Evolutionary conservation across 1,139 yeast species (phyloP).

Genomic region (Suhomyces panamericanus): DNA sequence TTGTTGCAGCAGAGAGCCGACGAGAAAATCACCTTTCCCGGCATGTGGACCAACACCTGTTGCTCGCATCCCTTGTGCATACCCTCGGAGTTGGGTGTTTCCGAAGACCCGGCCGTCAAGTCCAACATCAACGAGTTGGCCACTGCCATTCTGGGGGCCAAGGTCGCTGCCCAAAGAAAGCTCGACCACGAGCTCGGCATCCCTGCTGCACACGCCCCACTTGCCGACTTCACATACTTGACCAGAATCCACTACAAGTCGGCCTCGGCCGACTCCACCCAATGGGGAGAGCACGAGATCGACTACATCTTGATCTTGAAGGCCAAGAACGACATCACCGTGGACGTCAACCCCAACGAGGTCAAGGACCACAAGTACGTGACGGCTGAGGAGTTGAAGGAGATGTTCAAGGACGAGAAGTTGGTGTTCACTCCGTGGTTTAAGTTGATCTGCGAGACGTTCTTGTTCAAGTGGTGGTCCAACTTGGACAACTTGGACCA

Average conservation of each 20-base stretch:
- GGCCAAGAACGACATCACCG: conserved; percentile 53
- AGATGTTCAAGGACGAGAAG: conserved; percentile 67
- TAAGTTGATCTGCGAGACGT: conserved; percentile 88
- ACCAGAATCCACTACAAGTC: conserved; percentile 95
- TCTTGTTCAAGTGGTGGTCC: conserved; percentile 93
- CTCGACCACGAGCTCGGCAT: conserved; percentile 93
- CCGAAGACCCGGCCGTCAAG: conserved; percentile 20
- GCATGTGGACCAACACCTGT: conserved; percentile 98
- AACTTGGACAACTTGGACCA: conserved; percentile 56
- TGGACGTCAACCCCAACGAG: conserved; percentile 70
- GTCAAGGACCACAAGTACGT: conserved; percentile 83
- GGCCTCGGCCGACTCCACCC: conserved; percentile 64
- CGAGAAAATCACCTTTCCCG: conserved; percentile 94
- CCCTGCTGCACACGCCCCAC: conserved; percentile 57
- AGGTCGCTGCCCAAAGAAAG: conserved; percentile 88
- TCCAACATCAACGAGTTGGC: conserved; percentile 43
- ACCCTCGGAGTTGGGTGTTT: conserved; percentile 69
- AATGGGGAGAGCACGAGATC: conserved; percentile 98
- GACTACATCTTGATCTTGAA: conserved; percentile 86
- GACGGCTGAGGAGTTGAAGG: conserved; percentile 59
- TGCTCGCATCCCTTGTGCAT: conserved; percentile 96
- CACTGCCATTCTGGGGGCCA: conserved; percentile 72
- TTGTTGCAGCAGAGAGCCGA: conserved; percentile 92
- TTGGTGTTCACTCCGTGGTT: conserved; percentile 96
- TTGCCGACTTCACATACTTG: conserved; percentile 71